Evolutionary conservation across 2,329 filamentous ascomycete genomes (phyloP).

Genomic region (Paecilomyces sp.): DNA sequence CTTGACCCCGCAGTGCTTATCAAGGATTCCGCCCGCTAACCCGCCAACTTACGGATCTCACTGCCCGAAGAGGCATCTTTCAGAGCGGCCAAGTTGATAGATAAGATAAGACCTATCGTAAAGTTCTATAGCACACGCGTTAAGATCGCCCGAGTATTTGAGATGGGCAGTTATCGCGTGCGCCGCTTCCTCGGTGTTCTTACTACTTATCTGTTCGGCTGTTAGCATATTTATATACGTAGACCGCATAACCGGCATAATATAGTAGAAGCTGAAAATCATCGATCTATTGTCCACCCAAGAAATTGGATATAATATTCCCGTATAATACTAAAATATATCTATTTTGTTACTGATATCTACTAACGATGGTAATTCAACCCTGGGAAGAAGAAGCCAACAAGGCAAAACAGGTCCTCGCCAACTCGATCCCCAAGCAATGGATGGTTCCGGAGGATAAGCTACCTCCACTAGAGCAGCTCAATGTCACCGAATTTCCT

Average conservation of each 20-base stretch:
- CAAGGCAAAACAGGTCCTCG: slow-evolving; percentile 25
- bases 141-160: background rate
- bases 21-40: background rate
- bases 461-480: slow-evolving; percentile 18
- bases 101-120: background rate
- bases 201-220: background rate
- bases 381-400: slow-evolving; percentile 25
- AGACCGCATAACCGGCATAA: background rate
- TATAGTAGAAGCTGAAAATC: too few relatives aligned
- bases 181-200: background rate
- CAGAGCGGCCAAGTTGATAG: background rate
- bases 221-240: background rate
- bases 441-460: slow-evolving; percentile 23
- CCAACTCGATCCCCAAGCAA: slow-evolving; percentile 26
- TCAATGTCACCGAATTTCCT: slow-evolving; percentile 23
- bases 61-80: background rate
- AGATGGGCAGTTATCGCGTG: background rate
- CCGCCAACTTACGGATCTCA: background rate
- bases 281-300: too few relatives aligned
- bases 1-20: background rate
- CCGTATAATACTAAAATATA: background rate
- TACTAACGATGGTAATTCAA: slow-evolving; percentile 6
- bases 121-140: background rate
- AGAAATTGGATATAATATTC: too few relatives aligned
- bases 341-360: background rate